Evolutionary conservation across 345 rosid species (phyloP), one percentile per base, ranked within the genome.

Genomic region (Euclidium syriacum): DNA sequence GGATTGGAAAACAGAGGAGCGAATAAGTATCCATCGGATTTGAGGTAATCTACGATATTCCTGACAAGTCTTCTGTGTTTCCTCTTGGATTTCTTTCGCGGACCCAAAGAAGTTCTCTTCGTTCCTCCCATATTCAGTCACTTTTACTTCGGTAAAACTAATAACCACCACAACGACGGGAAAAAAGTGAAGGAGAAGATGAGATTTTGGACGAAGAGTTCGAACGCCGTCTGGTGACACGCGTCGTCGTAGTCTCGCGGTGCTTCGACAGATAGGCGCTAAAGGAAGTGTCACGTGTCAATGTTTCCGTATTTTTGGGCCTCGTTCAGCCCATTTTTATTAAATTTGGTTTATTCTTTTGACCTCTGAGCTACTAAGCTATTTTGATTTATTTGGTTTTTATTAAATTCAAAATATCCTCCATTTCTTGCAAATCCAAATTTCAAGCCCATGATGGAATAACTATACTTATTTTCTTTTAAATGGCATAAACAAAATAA

Each of bases 21-120:
- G 55, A 73, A 78, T 79, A 85, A 70, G 76, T 80, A 73, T 2
- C 36, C 50, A 70, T 85, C 78, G 16, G 76, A 72, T 29, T 71
- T 65, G 17, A 87, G 79, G 71, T 75, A 83, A 20, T 73, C 29
- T 2, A 61, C 58, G 14, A 76, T 52, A 25, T 23, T 67, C 24
- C 40, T 68, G 10, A 79, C 25, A 20, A 62, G 12, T 20, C 51
- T 64, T 51, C 38, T 73, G 64, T 24, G 68, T 49, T 64, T 73
- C 70, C 58, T 78, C 8, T 30, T 56, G 58, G 67, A 39, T 18
- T 62, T 64, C 52, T 50, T 80, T 35, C 69, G 48, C 15, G 30
- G 19, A 11, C 30, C 25, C 19, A 54, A 16, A 2, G 55, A 27
- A 11, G 2, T 19, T 53, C 26, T 58, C 58, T 52, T 69, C 26